Conservation (phyloP, 2,329 filamentous ascomycete genomes). For the Trichophyton schoenleinii region DNA sequence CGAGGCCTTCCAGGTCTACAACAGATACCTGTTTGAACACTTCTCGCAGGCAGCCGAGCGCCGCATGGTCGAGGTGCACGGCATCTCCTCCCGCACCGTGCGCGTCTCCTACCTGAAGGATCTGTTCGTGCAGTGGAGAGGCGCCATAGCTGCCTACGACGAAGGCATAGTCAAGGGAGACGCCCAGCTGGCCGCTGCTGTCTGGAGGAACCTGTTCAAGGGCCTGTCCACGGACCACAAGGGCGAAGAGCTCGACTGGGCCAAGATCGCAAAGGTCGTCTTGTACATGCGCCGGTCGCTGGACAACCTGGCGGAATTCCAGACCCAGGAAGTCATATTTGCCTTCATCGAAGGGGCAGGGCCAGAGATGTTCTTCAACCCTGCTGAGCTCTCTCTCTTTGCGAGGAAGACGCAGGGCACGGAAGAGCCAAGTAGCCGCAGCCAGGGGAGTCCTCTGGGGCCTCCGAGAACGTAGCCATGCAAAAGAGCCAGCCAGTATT, state of each 20-base stretch:
- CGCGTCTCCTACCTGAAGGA: conserved; percentile 62
- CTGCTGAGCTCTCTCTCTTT: neutral
- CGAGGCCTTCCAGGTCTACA: conserved; percentile 60
- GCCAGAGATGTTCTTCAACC: neutral
- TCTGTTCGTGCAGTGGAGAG: conserved; percentile 86
- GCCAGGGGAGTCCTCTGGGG: neutral
- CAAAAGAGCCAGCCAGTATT: too few species aligned
- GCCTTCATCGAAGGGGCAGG: neutral
- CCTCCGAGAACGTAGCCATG: too few species aligned
- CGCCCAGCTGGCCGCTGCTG: conserved; percentile 46
- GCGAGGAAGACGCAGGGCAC: neutral
- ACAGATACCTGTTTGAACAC: conserved; percentile 84
- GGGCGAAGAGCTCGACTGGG: conserved; percentile 44
- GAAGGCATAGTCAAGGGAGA: conserved; percentile 37
- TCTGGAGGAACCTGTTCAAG: conserved; percentile 92
- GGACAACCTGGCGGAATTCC: conserved; percentile 29
- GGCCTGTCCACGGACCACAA: conserved; percentile 39
- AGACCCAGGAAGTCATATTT: neutral
- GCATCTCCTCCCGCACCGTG: conserved; percentile 40
- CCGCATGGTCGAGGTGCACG: conserved; percentile 48
- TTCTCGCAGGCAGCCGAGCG: conserved; percentile 59
- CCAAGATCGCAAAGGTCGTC: conserved; percentile 48
- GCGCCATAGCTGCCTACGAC: conserved; percentile 56
- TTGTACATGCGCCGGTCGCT: conserved; percentile 50
- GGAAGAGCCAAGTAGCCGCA: too few species aligned